Conservation (phyloP, 139 green algal species). For the Picocystis salinarum region DNA sequence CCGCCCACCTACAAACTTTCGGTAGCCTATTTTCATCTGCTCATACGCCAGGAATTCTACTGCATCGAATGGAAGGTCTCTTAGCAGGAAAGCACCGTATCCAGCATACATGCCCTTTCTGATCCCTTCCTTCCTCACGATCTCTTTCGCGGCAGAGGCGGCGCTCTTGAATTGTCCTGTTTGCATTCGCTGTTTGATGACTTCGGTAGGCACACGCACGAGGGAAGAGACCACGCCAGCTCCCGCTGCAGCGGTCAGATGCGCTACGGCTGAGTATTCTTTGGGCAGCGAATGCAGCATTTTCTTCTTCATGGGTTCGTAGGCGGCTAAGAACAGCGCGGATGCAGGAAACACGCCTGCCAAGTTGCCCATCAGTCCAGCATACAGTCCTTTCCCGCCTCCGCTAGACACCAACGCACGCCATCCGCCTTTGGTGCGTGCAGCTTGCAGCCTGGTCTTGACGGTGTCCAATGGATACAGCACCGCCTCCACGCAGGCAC, state of each 20-base stretch:
- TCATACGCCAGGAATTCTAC: slow-evolving; percentile 92
- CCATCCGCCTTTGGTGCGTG: slow-evolving; percentile 44
- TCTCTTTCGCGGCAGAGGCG: slow-evolving; percentile 35
- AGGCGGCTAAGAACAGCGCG: slow-evolving; percentile 87
- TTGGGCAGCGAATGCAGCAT: slow-evolving; percentile 11
- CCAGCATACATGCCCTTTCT: slow-evolving; percentile 66
- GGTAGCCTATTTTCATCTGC: slow-evolving; percentile 35
- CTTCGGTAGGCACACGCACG: slow-evolving; percentile 87
- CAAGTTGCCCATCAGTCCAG: slow-evolving; percentile 19
- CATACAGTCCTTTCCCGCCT: slow-evolving; percentile 69
- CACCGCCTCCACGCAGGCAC: slow-evolving; percentile 25
- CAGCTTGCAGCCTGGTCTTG: slow-evolving; percentile 83
- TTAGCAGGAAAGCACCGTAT: slow-evolving; percentile 90
- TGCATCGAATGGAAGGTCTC: slow-evolving; percentile 95
- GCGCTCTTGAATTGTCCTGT: slow-evolving; percentile 41
- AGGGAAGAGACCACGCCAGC: slow-evolving; percentile 67
- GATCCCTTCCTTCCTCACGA: slow-evolving; percentile 55
- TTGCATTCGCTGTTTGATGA: slow-evolving; percentile 21
- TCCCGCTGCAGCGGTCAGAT: slow-evolving; percentile 13
- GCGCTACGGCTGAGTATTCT: slow-evolving; percentile 5
- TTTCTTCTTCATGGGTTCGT: slow-evolving; percentile 66
- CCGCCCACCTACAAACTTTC: slow-evolving; percentile 8
- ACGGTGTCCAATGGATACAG: slow-evolving; percentile 98
- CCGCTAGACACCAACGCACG: slow-evolving; percentile 41
- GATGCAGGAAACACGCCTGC: slow-evolving; percentile 41